These are phyloP conservation scores for Ceratocystis albifundus DNA, from an alignment of 2,329 filamentous ascomycete species.

Conservation along the genomic window DNA sequence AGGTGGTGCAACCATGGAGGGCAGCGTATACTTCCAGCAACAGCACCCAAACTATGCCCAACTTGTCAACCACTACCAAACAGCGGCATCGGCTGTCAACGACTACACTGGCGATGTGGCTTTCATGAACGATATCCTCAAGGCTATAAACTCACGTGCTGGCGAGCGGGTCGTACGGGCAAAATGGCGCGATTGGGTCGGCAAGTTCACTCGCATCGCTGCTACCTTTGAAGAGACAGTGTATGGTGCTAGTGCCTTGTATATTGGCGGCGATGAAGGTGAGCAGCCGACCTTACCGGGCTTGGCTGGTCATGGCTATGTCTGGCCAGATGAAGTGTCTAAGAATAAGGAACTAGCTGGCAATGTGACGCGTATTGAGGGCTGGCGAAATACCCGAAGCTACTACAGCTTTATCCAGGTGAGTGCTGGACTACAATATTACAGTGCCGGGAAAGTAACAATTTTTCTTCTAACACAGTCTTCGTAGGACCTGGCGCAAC, in stretches of 20 bases:
- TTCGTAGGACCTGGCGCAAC: slow-evolving; percentile 49
- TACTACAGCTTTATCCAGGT: slow-evolving; percentile 94
- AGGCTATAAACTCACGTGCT: slow-evolving; percentile 72
- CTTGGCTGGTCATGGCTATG: slow-evolving; percentile 75
- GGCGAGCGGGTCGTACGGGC: slow-evolving; percentile 82
- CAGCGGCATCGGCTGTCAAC: slow-evolving; percentile 33
- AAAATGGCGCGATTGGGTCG: slow-evolving; percentile 91
- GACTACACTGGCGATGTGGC: slow-evolving; percentile 77
- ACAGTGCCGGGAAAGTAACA: neutral
- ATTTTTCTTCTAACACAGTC: neutral
- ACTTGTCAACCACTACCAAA: slow-evolving; percentile 33
- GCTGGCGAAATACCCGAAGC: slow-evolving; percentile 88
- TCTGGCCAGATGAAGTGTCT: slow-evolving; percentile 75
- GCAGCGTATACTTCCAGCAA: slow-evolving; percentile 76
- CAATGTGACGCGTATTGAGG: slow-evolving; percentile 86
- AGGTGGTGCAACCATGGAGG: slow-evolving; percentile 67
- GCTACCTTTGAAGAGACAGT: slow-evolving; percentile 93
- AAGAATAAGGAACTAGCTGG: slow-evolving; percentile 80
- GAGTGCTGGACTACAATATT: slow-evolving; percentile 25
- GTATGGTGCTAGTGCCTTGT: slow-evolving; percentile 81
- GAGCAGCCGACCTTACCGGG: slow-evolving; percentile 48
- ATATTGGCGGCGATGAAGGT: slow-evolving; percentile 66
- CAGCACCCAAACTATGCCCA: slow-evolving; percentile 51
- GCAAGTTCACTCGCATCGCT: slow-evolving; percentile 82
- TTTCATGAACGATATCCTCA: slow-evolving; percentile 78